A percentile compares a stretch with the other conserved stretches of the same genome.
These are phyloP conservation scores for Phialocephala subalpina DNA, from an alignment of 2,329 filamentous ascomycete genomes.

Conservation along the genomic window DNA sequence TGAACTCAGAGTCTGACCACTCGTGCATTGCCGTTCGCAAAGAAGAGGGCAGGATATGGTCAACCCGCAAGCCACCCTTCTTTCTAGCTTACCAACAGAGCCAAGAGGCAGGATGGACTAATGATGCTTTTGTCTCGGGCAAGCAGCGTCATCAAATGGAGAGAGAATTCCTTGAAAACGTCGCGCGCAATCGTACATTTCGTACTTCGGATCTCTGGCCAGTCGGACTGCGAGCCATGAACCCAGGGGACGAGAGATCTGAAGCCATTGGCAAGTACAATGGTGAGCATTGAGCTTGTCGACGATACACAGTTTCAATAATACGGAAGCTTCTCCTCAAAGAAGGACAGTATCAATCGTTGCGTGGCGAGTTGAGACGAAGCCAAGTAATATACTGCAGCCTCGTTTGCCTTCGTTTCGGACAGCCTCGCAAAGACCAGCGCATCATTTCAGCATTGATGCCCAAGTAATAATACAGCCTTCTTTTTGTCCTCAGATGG, in stretches of 20 bases:
- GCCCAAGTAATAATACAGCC: conserved; percentile 35
- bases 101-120: background rate
- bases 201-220: conserved; percentile 14
- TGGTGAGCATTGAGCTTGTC: conserved; percentile 8
- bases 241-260: conserved; percentile 17
- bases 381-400: conserved; percentile 38
- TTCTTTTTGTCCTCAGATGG: conserved; percentile 16
- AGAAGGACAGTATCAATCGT: conserved; percentile 19
- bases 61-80: conserved; percentile 2
- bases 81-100: background rate
- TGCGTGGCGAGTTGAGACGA: conserved; percentile 42
- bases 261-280: conserved; percentile 15
- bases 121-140: conserved; percentile 21
- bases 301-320: conserved; percentile 23
- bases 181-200: background rate
- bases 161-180: conserved; percentile 4
- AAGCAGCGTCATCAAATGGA: conserved; percentile 23
- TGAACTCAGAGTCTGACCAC: conserved; percentile 17
- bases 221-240: conserved; percentile 31
- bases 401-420: conserved; percentile 17
- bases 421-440: conserved; percentile 39
- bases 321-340: background rate
- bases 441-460: conserved; percentile 41
- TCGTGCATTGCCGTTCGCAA: conserved; percentile 11
- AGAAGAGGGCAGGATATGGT: conserved; percentile 1